Evolutionary conservation across 1,284 basidiomycete genomes (phyloP), one percentile per base, ranked within the genome.

Genomic region (Gomphus sp.): DNA sequence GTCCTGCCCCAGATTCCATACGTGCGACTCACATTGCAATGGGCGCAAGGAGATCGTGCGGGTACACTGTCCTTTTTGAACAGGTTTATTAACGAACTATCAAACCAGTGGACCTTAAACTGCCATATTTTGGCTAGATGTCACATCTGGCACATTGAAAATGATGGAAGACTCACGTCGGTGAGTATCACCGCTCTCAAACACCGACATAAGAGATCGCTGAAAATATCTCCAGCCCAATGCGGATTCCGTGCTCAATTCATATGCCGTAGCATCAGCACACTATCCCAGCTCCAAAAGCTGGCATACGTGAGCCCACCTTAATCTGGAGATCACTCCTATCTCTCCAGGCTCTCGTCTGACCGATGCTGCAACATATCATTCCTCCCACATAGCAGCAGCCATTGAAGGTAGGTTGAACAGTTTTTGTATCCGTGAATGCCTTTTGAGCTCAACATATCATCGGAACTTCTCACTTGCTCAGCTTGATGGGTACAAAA

Each of bases 281-380:
- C 75, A 83, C 44, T 81, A 84, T 66, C 77, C 78, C 11, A 74
- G 73, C 50, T 84, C 83, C 83, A 71, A 82, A 84, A 68, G 82
- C 82, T 84, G 82, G 81, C 82, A 85, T 69, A 79, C 80, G 0
- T 85, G 81, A 80, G 81, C 82, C n/a, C 69, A 84, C 57, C 79
- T 80, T 39, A 84, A 84, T 64, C 80, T 81, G 62, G 80, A 84
- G 62, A 80, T 84, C 61, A 81, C 83, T 58, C 72, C 72, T 70
- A 74, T 60, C 68, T 76, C 37, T 14, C 39, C 39, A 8, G 18
- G 9, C 5, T n/a, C 18, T 5, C 16, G 74, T 36, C 74, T 74
- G 36, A 66, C 79, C 39, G 72, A 74, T 7, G 69, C 76, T 37
- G 74, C 74, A 54, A 74, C 79, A 64, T 79, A 80, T 54, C 74